These are phyloP conservation scores for Candida loeiensis DNA, from an alignment of 805 yeast species.

Conservation along the genomic window DNA sequence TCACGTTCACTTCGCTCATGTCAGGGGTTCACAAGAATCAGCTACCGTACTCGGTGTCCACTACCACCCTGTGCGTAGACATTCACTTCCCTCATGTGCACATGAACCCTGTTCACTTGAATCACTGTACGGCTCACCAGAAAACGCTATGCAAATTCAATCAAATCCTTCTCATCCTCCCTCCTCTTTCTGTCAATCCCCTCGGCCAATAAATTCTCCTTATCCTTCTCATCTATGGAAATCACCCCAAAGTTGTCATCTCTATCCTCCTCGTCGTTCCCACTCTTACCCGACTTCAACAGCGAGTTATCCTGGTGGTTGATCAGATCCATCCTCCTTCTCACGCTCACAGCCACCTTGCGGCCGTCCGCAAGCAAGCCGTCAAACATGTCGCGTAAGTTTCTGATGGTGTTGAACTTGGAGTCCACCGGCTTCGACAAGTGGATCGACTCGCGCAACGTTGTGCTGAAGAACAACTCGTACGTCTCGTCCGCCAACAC, in stretches of 20 bases:
- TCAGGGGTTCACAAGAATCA: too few relatives aligned
- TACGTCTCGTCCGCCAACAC: conserved; percentile 90
- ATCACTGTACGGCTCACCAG: too few relatives aligned
- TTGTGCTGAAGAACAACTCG: conserved; percentile 74
- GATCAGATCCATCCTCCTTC: conserved; percentile 69
- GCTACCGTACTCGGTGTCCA: too few relatives aligned
- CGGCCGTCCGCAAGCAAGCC: conserved; percentile 89
- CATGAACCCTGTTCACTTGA: too few relatives aligned
- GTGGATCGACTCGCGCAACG: conserved; percentile 66
- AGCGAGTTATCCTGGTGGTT: conserved; percentile 39
- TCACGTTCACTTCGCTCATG: too few relatives aligned
- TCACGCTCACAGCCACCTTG: conserved; percentile 84
- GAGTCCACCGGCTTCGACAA: conserved; percentile 52
- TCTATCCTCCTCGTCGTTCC: conserved; percentile 43
- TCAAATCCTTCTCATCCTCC: conserved; percentile 24
- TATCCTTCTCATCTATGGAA: conserved; percentile 41
- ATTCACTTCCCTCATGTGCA: too few relatives aligned
- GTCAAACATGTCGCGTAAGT: conserved; percentile 83
- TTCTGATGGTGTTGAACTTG: conserved; percentile 48
- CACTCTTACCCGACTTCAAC: conserved; percentile 23
- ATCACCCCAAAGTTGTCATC: conserved; percentile 45
- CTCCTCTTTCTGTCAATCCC: background rate
- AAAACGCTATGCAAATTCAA: conserved; percentile 32
- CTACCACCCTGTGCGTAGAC: too few relatives aligned
- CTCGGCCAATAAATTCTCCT: conserved; percentile 41